phyloP scores from a whole-genome alignment of 1,284 basidiomycete genomes.

The Irpex sp. region DNA sequence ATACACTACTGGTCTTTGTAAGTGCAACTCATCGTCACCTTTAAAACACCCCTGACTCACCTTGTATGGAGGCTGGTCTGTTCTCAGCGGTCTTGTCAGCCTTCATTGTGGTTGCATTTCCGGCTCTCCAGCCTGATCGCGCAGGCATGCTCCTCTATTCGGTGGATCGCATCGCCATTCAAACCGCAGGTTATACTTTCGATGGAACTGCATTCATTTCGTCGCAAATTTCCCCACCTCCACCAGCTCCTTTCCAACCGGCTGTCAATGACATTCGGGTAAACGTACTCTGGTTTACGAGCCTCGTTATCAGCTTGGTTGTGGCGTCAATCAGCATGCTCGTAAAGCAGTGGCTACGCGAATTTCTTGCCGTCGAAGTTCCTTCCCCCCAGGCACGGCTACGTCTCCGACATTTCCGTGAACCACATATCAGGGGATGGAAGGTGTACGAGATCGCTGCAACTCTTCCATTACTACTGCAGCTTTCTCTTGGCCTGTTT shows the following conservation, averaged over 20 bases:
- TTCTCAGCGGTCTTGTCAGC: not conserved
- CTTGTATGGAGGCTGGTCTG: not conserved
- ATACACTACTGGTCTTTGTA: not conserved
- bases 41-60: not conserved
- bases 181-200: not conserved
- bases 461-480: conserved; percentile 1
- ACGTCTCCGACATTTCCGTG: not conserved
- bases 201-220: not conserved
- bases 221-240: not conserved
- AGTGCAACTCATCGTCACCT: not conserved
- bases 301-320: conserved; percentile 3
- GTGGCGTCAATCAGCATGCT: conserved; percentile 4
- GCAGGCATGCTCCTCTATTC: not conserved
- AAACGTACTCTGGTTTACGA: conserved; percentile 7
- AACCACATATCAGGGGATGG: not conserved
- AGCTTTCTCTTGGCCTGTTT: conserved; percentile 4
- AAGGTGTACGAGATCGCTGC: conserved; percentile 5
- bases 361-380: conserved; percentile 1
- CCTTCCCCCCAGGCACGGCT: not conserved
- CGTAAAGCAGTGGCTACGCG: conserved; percentile 7
- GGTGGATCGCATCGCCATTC: not conserved
- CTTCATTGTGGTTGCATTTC: not conserved
- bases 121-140: not conserved
- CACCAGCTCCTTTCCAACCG: not conserved
- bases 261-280: not conserved